These are phyloP conservation scores for Debaryomyces sp. DNA, from an alignment of 1,139 yeast species.

Conservation along the genomic window DNA sequence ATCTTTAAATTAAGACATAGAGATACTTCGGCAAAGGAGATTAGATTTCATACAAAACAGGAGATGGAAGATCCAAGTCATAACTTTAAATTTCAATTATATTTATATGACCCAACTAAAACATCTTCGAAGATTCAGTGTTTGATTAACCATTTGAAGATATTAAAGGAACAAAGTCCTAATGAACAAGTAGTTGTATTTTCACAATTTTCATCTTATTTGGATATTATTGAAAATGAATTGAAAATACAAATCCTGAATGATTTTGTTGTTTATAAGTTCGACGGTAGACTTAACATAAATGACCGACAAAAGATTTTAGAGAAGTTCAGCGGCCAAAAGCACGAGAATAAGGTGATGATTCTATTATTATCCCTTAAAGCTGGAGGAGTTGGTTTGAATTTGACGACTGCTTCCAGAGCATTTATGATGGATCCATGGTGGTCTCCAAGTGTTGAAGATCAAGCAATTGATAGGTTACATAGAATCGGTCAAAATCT, in stretches of 20 bases:
- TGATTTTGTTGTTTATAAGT: slow-evolving; percentile 55
- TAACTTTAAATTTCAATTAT: slow-evolving; percentile 34
- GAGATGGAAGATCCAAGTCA: slow-evolving; percentile 23
- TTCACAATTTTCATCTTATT: slow-evolving; percentile 84
- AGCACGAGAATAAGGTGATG: slow-evolving; percentile 40
- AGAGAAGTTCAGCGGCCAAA: slow-evolving; percentile 49
- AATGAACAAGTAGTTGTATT: slow-evolving; percentile 83
- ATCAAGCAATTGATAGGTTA: slow-evolving; percentile 92
- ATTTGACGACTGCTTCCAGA: slow-evolving; percentile 79
- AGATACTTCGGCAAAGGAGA: slow-evolving; percentile 33
- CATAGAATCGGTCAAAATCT: slow-evolving; percentile 88
- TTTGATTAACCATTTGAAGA: slow-evolving; percentile 58
- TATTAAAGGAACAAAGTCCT: slow-evolving; percentile 54
- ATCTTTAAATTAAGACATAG: slow-evolving; percentile 41
- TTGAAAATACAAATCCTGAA: slow-evolving; percentile 42
- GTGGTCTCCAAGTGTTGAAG: slow-evolving; percentile 96
- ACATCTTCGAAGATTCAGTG: slow-evolving; percentile 79
- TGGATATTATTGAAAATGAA: slow-evolving; percentile 74
- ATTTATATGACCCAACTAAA: slow-evolving; percentile 51
- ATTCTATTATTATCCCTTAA: slow-evolving; percentile 76
- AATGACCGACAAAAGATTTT: slow-evolving; percentile 67
- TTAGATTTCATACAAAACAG: slow-evolving; percentile 33
- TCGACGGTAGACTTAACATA: slow-evolving; percentile 80
- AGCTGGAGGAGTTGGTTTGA: slow-evolving; percentile 96
- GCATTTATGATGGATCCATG: slow-evolving; percentile 97